phyloP scores from a whole-genome alignment of 768 basidiomycete species.

The Suillus americanus region DNA sequence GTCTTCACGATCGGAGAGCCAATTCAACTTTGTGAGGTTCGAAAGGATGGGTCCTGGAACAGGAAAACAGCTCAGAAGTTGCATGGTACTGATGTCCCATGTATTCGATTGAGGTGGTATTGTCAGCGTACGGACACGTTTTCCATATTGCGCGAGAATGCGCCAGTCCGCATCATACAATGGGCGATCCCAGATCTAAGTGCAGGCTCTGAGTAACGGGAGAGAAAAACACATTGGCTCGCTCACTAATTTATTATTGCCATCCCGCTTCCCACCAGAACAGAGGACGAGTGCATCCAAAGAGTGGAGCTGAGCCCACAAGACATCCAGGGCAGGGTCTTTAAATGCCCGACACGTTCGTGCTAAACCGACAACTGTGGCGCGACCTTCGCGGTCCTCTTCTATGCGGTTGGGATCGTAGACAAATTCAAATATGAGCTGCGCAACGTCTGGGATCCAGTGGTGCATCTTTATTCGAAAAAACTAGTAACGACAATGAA shows the following conservation, averaged over 20 bases:
- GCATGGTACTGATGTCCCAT: not conserved
- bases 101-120: not conserved
- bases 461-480: not conserved
- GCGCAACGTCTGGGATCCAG: slow-evolving; percentile 19
- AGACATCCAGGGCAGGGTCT: slow-evolving; percentile 6
- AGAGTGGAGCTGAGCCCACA: slow-evolving; percentile 8
- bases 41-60: slow-evolving; percentile 21
- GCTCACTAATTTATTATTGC: not conserved
- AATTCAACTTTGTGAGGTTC: slow-evolving; percentile 25
- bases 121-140: not conserved
- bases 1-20: slow-evolving; percentile 8
- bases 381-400: not conserved
- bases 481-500: not conserved
- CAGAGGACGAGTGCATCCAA: slow-evolving; percentile 7
- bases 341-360: slow-evolving; percentile 6
- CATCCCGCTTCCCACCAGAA: not conserved
- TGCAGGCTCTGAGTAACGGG: not conserved
- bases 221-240: not conserved
- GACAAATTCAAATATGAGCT: slow-evolving; percentile 23
- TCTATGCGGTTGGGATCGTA: slow-evolving; percentile 4
- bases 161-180: slow-evolving; percentile 6
- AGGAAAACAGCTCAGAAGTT: not conserved
- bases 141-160: not conserved
- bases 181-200: slow-evolving; percentile 3
- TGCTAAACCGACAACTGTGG: not conserved